These are phyloP conservation scores for Yamadazyma friedrichii DNA, from an alignment of 1,139 yeast genomes.

Conservation along the genomic window DNA sequence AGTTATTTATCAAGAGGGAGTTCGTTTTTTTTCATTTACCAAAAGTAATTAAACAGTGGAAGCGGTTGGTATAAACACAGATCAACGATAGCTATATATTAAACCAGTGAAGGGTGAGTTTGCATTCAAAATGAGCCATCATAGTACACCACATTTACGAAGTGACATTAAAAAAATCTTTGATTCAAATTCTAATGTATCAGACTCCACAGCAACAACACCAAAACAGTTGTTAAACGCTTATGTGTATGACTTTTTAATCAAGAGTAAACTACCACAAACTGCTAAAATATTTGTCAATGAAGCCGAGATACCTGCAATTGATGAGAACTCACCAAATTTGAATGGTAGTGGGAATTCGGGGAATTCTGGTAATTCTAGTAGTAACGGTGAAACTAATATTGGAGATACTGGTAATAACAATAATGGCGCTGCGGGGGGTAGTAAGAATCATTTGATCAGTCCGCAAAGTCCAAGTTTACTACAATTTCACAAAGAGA, in stretches of 20 bases:
- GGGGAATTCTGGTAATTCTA: conserved; percentile 2
- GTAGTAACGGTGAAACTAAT: conserved; percentile 1
- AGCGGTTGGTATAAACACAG: too few species aligned
- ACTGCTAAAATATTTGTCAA: conserved; percentile 71
- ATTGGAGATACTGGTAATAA: not conserved
- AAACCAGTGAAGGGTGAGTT: too few species aligned
- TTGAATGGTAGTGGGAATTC: not conserved
- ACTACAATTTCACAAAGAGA: conserved; percentile 27
- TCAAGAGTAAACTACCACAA: conserved; percentile 68
- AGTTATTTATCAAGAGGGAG: too few species aligned
- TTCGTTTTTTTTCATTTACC: too few species aligned
- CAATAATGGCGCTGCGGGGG: too few species aligned
- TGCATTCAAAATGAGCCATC: conserved; percentile 36
- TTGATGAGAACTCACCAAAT: conserved; percentile 21
- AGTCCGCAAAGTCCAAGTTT: conserved; percentile 16
- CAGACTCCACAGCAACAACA: conserved; percentile 53
- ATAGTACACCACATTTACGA: conserved; percentile 32
- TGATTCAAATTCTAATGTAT: conserved; percentile 21
- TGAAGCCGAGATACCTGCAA: conserved; percentile 63
- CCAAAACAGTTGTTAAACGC: conserved; percentile 74
- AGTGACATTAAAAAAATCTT: conserved; percentile 3
- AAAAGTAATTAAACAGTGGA: too few species aligned
- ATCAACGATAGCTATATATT: too few species aligned
- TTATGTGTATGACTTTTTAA: conserved; percentile 81
- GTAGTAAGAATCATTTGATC: too few species aligned